Percentiles rank a stretch among this genome's conserved stretches.
phyloP scores from a whole-genome alignment of 306 rosid species.

The Astragalus membranaceus region DNA sequence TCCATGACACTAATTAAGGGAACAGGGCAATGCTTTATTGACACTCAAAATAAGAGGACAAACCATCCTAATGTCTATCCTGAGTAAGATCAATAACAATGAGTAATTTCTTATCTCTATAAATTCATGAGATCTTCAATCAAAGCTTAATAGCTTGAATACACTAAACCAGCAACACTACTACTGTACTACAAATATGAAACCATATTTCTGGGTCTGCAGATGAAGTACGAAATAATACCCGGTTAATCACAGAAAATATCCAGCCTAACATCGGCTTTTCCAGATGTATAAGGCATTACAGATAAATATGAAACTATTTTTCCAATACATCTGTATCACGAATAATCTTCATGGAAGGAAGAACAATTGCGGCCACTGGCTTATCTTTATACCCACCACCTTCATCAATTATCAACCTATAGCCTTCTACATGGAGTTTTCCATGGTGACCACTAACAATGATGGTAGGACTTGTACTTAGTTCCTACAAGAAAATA shows the following conservation, averaged over 20 bases:
- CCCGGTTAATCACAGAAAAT: too few relatives aligned
- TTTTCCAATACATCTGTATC: conserved; percentile 47
- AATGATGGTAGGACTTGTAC: conserved; percentile 44
- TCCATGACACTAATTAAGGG: too few relatives aligned
- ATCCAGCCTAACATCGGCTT: too few relatives aligned
- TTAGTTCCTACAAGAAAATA: conserved; percentile 47
- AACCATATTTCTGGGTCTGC: too few relatives aligned
- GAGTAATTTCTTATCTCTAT: background rate
- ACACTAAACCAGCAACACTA: background rate
- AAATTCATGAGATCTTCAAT: background rate
- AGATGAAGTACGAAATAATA: too few relatives aligned
- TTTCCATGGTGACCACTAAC: conserved; percentile 92
- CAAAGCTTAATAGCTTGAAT: conserved; percentile 7
- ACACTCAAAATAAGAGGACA: background rate
- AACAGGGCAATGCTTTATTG: conserved; percentile 5
- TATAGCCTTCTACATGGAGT: conserved; percentile 61
- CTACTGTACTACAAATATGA: background rate
- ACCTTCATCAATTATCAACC: conserved; percentile 77
- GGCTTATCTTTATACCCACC: conserved; percentile 57
- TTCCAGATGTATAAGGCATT: too few relatives aligned
- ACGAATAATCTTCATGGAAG: conserved; percentile 62
- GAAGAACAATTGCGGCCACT: conserved; percentile 76
- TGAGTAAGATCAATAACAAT: background rate
- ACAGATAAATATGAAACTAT: conserved; percentile 20
- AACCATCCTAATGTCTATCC: background rate